Evolutionary conservation across 2,329 filamentous ascomycete genomes (phyloP).

Genomic region (Sclerotinia trifoliorum): DNA sequence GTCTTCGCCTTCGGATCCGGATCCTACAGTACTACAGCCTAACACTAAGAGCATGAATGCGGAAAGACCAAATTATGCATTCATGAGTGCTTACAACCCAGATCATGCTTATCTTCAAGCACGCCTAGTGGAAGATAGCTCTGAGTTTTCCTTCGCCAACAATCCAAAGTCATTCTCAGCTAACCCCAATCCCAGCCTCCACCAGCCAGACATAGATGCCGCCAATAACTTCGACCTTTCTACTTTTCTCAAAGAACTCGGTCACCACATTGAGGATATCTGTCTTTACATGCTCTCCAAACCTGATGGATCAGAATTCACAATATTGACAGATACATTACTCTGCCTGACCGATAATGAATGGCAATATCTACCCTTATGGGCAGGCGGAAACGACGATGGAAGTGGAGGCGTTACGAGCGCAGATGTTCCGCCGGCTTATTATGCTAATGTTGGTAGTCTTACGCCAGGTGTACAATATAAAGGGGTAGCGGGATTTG

Average conservation of each 20-base stretch:
- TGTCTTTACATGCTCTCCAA: conserved; percentile 21
- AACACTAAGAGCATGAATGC: not conserved
- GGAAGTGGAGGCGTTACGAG: conserved; percentile 50
- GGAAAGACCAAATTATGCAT: conserved; percentile 19
- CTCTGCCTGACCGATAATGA: conserved; percentile 56
- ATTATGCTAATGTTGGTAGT: not conserved
- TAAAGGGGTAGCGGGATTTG: conserved; percentile 10
- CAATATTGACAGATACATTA: conserved; percentile 43
- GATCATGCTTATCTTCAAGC: conserved; percentile 18
- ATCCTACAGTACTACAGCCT: not conserved
- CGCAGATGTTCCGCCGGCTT: conserved; percentile 39
- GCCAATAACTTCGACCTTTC: conserved; percentile 24
- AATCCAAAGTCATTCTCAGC: not conserved
- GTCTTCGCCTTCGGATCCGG: not conserved
- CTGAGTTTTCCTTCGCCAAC: not conserved
- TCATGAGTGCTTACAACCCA: conserved; percentile 20
- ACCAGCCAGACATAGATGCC: not conserved
- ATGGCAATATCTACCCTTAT: conserved; percentile 62
- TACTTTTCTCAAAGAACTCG: conserved; percentile 24
- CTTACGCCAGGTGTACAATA: conserved; percentile 9
- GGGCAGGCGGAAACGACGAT: conserved; percentile 59
- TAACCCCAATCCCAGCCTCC: not conserved
- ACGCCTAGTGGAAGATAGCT: not conserved
- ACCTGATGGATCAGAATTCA: conserved; percentile 15
- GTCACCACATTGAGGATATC: not conserved